Evolutionary conservation across 2,329 filamentous ascomycete species (phyloP).

Genomic region (Xylariales sp.): DNA sequence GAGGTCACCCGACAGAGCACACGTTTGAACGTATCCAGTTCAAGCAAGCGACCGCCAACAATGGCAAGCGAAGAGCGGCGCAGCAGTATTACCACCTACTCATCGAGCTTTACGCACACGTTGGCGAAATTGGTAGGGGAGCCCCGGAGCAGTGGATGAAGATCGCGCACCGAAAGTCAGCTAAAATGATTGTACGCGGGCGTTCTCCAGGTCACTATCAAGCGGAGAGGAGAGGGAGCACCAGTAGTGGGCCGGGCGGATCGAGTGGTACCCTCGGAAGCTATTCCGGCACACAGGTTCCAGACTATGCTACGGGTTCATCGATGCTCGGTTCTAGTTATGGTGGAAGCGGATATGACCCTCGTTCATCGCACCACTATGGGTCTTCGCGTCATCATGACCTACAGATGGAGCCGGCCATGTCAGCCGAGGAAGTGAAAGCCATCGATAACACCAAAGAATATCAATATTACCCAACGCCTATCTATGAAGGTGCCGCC

Average conservation of each 20-base stretch:
- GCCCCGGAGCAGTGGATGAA: conserved; percentile 57
- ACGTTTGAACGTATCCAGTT: conserved; percentile 90
- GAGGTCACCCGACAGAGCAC: conserved; percentile 45
- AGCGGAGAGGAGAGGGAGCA: conserved; percentile 62
- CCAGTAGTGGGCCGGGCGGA: conserved; percentile 63
- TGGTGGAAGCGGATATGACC: conserved; percentile 31
- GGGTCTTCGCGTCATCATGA: conserved; percentile 41
- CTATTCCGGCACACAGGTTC: conserved; percentile 29
- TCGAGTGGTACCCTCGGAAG: conserved; percentile 56
- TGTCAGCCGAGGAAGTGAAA: conserved; percentile 15
- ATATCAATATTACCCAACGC: conserved; percentile 50
- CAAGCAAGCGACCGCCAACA: conserved; percentile 90
- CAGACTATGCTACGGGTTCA: conserved; percentile 32
- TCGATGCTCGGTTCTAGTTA: conserved; percentile 34
- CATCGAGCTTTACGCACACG: conserved; percentile 73
- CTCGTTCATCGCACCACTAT: conserved; percentile 34
- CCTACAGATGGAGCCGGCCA: conserved; percentile 38
- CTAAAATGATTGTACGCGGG: conserved; percentile 82
- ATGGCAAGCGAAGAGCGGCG: conserved; percentile 82
- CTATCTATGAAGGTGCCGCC: conserved; percentile 45
- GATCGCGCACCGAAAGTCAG: conserved; percentile 67
- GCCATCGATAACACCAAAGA: conserved; percentile 36
- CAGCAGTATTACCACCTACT: conserved; percentile 93
- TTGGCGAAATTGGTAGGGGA: conserved; percentile 56
- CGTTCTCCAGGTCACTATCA: conserved; percentile 79